phyloP scores from a whole-genome alignment of 2,329 filamentous ascomycete genomes.

The Venturia nashicola region DNA sequence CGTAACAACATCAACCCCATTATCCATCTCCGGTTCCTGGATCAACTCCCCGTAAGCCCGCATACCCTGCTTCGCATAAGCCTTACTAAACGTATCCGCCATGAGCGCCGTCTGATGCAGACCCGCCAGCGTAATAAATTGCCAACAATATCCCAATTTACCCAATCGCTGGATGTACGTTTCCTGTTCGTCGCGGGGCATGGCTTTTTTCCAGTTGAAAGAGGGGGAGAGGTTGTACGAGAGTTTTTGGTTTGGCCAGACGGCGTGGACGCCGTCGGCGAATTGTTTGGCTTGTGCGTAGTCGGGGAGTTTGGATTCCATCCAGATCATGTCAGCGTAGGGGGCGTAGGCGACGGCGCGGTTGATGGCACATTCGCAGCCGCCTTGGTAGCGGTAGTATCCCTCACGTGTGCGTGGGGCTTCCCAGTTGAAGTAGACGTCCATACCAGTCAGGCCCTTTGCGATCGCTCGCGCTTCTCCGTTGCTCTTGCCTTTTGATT shows the following conservation, averaged over 20 bases:
- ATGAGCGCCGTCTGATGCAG: constrained; percentile 93
- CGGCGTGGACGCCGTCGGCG: constrained; percentile 22
- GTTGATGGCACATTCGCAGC: constrained; percentile 83
- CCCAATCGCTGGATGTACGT: constrained; percentile 92
- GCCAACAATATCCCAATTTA: constrained; percentile 91
- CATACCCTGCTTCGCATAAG: constrained; percentile 77
- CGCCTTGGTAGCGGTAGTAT: constrained; percentile 86
- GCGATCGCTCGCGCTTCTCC: constrained; percentile 70
- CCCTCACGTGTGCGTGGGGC: constrained; percentile 85
- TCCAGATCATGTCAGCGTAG: constrained; percentile 95
- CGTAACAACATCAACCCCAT: constrained; percentile 84
- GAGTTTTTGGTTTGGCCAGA: constrained; percentile 93
- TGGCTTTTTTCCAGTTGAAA: constrained; percentile 99
- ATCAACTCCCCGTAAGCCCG: constrained; percentile 93
- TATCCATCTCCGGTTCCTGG: constrained; percentile 93
- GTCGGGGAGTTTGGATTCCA: constrained; percentile 47
- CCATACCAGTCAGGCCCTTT: constrained; percentile 60
- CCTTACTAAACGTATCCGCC: constrained; percentile 74
- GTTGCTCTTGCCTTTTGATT: constrained; percentile 75
- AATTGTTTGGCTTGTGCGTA: constrained; percentile 13
- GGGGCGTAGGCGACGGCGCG: constrained; percentile 84
- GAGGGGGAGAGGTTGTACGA: constrained; percentile 97
- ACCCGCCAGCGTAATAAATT: constrained; percentile 98
- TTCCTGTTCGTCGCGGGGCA: constrained; percentile 83
- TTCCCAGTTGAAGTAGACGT: constrained; percentile 93